Evolutionary conservation across 75 land plant genomes (phyloP).

Genomic region (Selaginella moellendorffii): DNA sequence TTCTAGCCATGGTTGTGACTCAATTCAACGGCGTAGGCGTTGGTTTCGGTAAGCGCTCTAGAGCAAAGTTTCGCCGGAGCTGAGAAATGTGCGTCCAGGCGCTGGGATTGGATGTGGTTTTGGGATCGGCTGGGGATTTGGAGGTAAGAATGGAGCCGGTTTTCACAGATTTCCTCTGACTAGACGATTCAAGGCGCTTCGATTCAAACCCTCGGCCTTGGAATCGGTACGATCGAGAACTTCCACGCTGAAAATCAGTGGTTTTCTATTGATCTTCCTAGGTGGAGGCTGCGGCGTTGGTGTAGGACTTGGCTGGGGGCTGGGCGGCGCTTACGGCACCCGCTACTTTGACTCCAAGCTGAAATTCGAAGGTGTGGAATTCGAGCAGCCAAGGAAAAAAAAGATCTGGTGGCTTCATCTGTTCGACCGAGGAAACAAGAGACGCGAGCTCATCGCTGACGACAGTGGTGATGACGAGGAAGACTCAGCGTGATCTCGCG

Average conservation of each 20-base stretch:
- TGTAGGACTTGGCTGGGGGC: conserved; percentile 90
- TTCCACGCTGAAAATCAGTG: no score
- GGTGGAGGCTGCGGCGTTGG: conserved; percentile 97
- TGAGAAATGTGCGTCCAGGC: conserved; percentile 17
- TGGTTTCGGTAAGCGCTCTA: background rate
- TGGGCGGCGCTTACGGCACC: conserved; percentile 75
- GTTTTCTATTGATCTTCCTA: no score
- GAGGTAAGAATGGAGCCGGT: conserved; percentile 24
- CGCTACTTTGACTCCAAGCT: conserved; percentile 46
- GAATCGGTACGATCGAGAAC: conserved; percentile 30
- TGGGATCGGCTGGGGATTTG: conserved; percentile 68
- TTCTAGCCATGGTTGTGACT: background rate
- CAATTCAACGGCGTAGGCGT: background rate
- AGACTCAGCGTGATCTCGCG: no score
- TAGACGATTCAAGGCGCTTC: conserved; percentile 34
- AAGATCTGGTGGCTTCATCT: no score
- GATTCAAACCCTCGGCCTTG: conserved; percentile 50
- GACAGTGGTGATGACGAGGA: no score
- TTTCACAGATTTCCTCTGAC: background rate
- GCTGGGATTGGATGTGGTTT: conserved; percentile 57
- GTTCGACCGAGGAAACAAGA: no score
- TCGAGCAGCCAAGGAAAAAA: no score
- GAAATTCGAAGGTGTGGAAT: conserved; percentile 57
- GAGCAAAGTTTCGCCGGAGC: no score
- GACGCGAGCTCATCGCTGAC: no score